phyloP scores from a whole-genome alignment of 768 basidiomycete genomes.

The Leccinum variicolor region DNA sequence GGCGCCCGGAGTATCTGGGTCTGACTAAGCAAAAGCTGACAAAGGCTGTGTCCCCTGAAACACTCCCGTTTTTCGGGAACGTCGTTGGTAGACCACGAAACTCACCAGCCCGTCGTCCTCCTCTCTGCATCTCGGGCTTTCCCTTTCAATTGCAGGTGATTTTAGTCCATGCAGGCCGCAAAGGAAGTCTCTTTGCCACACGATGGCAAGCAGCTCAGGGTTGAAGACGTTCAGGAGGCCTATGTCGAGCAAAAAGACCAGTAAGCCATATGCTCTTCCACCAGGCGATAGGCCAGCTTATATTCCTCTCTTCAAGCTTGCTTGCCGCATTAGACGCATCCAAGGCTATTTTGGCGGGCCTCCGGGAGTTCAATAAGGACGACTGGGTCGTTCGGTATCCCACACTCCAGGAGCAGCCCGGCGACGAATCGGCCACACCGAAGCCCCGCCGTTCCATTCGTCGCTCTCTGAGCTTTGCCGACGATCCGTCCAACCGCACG shows the following conservation, averaged over 20 bases:
- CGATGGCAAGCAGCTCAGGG: slow-evolving; percentile 38
- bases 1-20: not conserved
- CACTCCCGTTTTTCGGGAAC: not conserved
- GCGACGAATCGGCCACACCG: slow-evolving; percentile 24
- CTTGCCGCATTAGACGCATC: slow-evolving; percentile 75
- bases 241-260: slow-evolving; percentile 74
- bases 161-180: slow-evolving; percentile 13
- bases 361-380: slow-evolving; percentile 78
- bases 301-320: slow-evolving; percentile 32
- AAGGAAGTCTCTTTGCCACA: slow-evolving; percentile 13
- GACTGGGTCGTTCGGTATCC: slow-evolving; percentile 92
- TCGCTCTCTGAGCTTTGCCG: slow-evolving; percentile 80
- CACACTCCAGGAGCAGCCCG: slow-evolving; percentile 51
- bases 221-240: slow-evolving; percentile 71
- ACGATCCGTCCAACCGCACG: slow-evolving; percentile 67
- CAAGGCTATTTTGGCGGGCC: slow-evolving; percentile 60
- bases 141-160: slow-evolving; percentile 2
- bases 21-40: slow-evolving; percentile 21
- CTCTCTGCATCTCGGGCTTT: not conserved
- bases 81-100: not conserved
- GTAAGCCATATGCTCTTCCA: slow-evolving; percentile 39
- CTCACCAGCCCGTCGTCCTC: not conserved
- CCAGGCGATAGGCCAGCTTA: not conserved
- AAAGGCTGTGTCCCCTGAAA: not conserved
- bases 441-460: slow-evolving; percentile 42